These are phyloP conservation scores for Phanerochaete sordida DNA, from an alignment of 768 basidiomycete species.

Conservation along the genomic window DNA sequence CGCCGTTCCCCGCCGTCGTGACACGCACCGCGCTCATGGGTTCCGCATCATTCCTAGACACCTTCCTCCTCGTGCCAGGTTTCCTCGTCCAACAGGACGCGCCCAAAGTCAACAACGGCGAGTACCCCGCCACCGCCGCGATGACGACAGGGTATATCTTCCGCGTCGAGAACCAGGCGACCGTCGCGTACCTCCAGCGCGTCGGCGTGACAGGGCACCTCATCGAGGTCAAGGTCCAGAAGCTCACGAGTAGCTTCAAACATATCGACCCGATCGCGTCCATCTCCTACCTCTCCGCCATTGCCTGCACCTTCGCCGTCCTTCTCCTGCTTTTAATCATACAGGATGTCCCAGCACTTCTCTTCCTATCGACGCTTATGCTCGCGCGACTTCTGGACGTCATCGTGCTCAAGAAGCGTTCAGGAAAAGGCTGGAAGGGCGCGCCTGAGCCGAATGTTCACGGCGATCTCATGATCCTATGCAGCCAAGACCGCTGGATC, in stretches of 20 bases:
- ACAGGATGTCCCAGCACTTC: not conserved
- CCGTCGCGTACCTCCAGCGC: conserved; percentile 7
- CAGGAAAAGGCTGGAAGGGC: not conserved
- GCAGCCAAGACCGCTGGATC: conserved; percentile 11
- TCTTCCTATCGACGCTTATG: conserved; percentile 2
- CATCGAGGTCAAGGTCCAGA: conserved; percentile 1
- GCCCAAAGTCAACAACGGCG: not conserved
- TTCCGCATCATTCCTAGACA: not conserved
- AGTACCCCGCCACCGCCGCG: conserved; percentile 5
- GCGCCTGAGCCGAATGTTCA: not conserved
- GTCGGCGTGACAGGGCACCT: conserved; percentile 6
- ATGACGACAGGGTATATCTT: conserved; percentile 11
- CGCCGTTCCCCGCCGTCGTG: not conserved
- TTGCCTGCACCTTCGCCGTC: not conserved
- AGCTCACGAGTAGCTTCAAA: not conserved
- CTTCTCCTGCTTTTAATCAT: not conserved
- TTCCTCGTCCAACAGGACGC: not conserved
- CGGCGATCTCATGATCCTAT: conserved; percentile 5
- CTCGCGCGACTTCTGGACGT: conserved; percentile 5
- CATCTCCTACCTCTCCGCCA: not conserved
- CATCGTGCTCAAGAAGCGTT: conserved; percentile 6
- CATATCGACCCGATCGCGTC: not conserved
- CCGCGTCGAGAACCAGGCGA: conserved; percentile 13
- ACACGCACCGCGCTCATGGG: not conserved
- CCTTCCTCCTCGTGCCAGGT: not conserved